Evolutionary conservation across 2,329 filamentous ascomycete genomes (phyloP).

Genomic region (Hymenoscyphus linearis): DNA sequence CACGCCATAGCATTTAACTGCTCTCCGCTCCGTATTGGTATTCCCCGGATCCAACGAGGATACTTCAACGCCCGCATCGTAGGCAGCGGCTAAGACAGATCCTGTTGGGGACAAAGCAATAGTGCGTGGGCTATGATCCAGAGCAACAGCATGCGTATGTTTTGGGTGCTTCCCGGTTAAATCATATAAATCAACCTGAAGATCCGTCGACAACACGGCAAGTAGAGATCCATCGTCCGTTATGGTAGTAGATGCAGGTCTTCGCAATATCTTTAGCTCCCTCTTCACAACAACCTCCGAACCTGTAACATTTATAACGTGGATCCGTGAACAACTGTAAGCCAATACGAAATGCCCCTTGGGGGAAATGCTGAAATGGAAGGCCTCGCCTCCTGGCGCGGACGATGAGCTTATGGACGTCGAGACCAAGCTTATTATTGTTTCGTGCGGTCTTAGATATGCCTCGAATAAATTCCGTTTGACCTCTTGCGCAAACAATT

Average conservation of each 20-base stretch:
- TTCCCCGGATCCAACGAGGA: constrained; percentile 64
- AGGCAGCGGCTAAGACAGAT: constrained; percentile 76
- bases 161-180: constrained; percentile 59
- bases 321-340: constrained; percentile 80
- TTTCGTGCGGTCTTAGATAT: constrained; percentile 65
- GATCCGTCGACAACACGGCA: constrained; percentile 74
- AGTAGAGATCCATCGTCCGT: constrained; percentile 71
- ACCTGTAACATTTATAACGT: constrained; percentile 64
- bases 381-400: constrained; percentile 73
- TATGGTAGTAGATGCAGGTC: constrained; percentile 72
- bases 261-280: constrained; percentile 73
- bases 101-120: constrained; percentile 79
- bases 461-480: constrained; percentile 74
- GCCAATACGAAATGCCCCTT: constrained; percentile 70
- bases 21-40: constrained; percentile 60
- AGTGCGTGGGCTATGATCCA: constrained; percentile 73
- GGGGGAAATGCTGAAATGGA: constrained; percentile 77
- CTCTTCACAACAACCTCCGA: constrained; percentile 59
- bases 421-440: constrained; percentile 73
- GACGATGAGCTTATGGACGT: constrained; percentile 80
- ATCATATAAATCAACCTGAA: constrained; percentile 83
- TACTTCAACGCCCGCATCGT: constrained; percentile 85
- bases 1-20: constrained; percentile 73
- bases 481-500: constrained; percentile 62
- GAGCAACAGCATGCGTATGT: constrained; percentile 66